phyloP scores from a whole-genome alignment of 148 eudicot species.

The Euryodendron excelsum region DNA sequence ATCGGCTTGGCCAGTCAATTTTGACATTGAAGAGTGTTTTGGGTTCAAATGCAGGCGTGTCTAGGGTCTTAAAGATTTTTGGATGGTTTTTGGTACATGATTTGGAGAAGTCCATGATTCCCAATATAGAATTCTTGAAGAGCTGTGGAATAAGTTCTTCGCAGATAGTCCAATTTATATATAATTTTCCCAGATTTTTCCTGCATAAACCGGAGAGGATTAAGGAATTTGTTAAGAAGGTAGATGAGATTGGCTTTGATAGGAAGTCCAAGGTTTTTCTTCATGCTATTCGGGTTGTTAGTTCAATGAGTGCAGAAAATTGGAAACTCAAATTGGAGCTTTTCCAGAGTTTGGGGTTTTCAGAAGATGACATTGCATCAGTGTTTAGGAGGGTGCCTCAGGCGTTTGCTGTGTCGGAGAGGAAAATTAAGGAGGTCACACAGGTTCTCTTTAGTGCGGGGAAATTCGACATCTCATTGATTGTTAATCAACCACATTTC shows the following conservation, averaged over 20 bases:
- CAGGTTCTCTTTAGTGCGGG: slow-evolving; percentile 15
- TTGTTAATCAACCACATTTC: slow-evolving; percentile 22
- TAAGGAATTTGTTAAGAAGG: slow-evolving; percentile 20
- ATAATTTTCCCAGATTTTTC: slow-evolving; percentile 25
- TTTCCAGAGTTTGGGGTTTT: slow-evolving; percentile 21
- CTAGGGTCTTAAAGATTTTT: slow-evolving; percentile 17
- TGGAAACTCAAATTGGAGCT: slow-evolving; percentile 29
- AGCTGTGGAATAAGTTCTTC: slow-evolving; percentile 21
- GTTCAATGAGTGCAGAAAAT: slow-evolving; percentile 17
- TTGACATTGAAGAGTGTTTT: slow-evolving; percentile 20
- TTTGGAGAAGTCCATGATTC: slow-evolving; percentile 19
- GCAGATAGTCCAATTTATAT: slow-evolving; percentile 17
- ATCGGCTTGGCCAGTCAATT: slow-evolving; percentile 10
- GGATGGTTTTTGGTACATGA: slow-evolving; percentile 21
- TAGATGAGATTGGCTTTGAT: slow-evolving; percentile 26
- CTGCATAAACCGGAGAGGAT: slow-evolving; percentile 13
- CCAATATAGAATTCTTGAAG: slow-evolving; percentile 26
- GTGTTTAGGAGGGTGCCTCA: slow-evolving; percentile 22
- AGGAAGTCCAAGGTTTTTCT: slow-evolving; percentile 22
- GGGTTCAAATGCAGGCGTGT: slow-evolving; percentile 15
- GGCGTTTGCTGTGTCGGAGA: slow-evolving; percentile 22
- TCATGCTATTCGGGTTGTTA: slow-evolving; percentile 19
- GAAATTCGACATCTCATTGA: slow-evolving; percentile 14
- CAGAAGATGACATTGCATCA: slow-evolving; percentile 8
- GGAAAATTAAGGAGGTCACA: slow-evolving; percentile 19